These are phyloP conservation scores for Daphne laureola DNA, from an alignment of 441 rosid species.

Conservation along the genomic window DNA sequence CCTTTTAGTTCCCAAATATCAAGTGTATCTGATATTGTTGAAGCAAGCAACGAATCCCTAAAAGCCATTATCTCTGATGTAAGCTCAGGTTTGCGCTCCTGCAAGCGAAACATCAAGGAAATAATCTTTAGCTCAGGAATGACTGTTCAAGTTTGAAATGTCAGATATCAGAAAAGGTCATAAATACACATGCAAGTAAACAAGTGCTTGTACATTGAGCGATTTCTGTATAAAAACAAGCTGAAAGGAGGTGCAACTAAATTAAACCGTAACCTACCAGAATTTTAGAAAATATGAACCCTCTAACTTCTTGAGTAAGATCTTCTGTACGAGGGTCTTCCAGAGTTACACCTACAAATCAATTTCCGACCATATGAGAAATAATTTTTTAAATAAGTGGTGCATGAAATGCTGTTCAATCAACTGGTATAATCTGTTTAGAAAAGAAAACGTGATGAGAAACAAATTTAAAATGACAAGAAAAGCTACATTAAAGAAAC, in stretches of 20 bases:
- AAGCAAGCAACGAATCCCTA: conserved; percentile 86
- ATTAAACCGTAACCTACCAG: conserved; percentile 48
- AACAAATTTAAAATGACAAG: too few species aligned
- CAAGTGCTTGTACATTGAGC: too few species aligned
- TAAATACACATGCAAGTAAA: not conserved
- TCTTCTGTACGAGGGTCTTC: conserved; percentile 99
- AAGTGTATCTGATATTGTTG: conserved; percentile 87
- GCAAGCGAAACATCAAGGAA: conserved; percentile 18
- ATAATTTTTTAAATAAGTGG: conserved; percentile 1
- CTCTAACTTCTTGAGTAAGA: conserved; percentile 99
- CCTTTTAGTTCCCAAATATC: conserved; percentile 99
- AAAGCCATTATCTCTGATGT: conserved; percentile 90
- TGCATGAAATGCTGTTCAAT: too few species aligned
- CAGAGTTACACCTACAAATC: conserved; percentile 80
- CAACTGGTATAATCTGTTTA: too few species aligned
- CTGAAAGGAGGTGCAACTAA: conserved; percentile 8
- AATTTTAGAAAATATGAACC: conserved; percentile 92
- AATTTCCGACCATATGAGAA: conserved; percentile 19
- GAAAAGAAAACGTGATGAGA: too few species aligned
- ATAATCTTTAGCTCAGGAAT: conserved; percentile 15
- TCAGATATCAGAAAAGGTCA: conserved; percentile 9
- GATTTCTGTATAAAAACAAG: conserved; percentile 2
- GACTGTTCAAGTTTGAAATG: conserved; percentile 9
- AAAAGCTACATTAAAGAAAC: too few species aligned
- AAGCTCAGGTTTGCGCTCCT: conserved; percentile 96